Base-by-base conservation (phyloP, 2,329 filamentous ascomycete genomes). In the Cladorrhinum sp. region DNA sequence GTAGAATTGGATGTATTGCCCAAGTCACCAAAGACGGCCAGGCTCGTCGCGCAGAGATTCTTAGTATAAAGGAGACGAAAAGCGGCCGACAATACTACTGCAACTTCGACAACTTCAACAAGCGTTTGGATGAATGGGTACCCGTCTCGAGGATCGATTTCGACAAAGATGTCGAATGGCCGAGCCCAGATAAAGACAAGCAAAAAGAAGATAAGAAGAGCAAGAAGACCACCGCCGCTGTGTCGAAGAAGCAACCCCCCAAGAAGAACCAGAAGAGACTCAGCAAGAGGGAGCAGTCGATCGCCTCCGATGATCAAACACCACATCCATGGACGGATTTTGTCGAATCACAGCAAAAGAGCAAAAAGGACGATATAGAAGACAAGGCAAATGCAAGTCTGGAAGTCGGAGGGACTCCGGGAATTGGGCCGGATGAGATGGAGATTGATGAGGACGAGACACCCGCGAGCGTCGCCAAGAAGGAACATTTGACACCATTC, bases 91-190 rank as follows among this genome's bases (percentile, higher is more conserved):
- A 91, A 59, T 97, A 94, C 72, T 97, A 97, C 75, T 96, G 96
- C 70, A 96, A 98, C 75, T 98, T 97, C 74, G 92, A 96, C 72
- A 96, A 96, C 71, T 98, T 97, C 84, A 98, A 98, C 78, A 98
- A 98, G 76, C 82, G 81, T 66, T 76, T 85, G 12, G 80, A 84
- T 78, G 95, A 99, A 80, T 99, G 95, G 95, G 88, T 99, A 9
- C 82, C 90, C 1, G 84, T 89, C 28, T 82, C 85, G 36, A 86
- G 95, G 36, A 91, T 99, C 67, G 92, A 98, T 73, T 88, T 99
- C 61, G 81, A 84, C 1, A 88, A 92, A 67, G 93, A 97, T 69
- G 95, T 99, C 58, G 95, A 99, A 77, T 99, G 95, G 93, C 95
- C 95, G 20, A 89, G 87, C 63, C 91, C 92, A 9, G 93, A 96